Conservation (phyloP, 208 protist genomes). For the Acanthamoeba culbertsoni region DNA sequence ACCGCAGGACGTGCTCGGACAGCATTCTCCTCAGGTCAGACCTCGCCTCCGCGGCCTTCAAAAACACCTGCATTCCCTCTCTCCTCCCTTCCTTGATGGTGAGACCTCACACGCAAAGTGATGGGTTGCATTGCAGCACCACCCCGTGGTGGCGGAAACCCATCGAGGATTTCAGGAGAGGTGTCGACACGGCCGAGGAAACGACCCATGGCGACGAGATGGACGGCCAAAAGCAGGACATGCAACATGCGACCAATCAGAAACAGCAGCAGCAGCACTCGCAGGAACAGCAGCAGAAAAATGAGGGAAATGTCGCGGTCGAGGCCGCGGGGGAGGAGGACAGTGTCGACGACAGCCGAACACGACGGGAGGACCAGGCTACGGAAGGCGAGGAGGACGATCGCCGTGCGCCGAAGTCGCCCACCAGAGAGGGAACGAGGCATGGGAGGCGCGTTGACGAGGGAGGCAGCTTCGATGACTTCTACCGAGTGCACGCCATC, state of each 20-base stretch:
- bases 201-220: not conserved
- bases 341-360: not conserved
- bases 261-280: too few relatives aligned
- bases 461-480: not conserved
- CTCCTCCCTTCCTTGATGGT: too few relatives aligned
- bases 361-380: not conserved
- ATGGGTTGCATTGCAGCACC: not conserved
- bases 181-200: not conserved
- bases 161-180: not conserved
- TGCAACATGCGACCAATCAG: too few relatives aligned
- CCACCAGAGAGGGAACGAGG: not conserved
- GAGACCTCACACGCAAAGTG: too few relatives aligned
- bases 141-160: not conserved
- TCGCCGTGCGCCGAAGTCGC: not conserved
- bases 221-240: too few relatives aligned
- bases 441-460: not conserved
- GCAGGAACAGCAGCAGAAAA: too few relatives aligned
- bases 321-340: not conserved
- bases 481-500: not conserved
- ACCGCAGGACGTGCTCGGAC: constrained; percentile 37
- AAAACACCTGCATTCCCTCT: too few relatives aligned
- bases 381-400: not conserved
- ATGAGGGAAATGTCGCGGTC: not conserved
- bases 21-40: not conserved
- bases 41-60: too few relatives aligned